Evolutionary conservation across 345 rosid genomes (phyloP).

Genomic region (Capsella bursapastoris): DNA sequence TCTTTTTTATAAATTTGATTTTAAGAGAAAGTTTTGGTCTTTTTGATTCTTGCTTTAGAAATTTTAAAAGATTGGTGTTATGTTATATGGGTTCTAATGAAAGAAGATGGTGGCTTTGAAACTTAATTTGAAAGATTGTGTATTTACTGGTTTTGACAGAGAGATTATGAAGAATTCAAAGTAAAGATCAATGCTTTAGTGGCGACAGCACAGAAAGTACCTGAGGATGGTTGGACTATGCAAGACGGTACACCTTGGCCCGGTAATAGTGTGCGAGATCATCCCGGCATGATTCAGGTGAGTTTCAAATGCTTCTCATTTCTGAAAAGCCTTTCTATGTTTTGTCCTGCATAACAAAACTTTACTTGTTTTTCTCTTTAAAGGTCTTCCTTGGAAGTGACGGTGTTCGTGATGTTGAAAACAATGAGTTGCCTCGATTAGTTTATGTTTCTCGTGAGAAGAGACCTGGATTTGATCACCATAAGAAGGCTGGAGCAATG

Average conservation of each 20-base stretch:
- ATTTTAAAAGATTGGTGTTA: background rate
- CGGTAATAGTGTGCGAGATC: conserved; percentile 90
- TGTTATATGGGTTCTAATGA: background rate
- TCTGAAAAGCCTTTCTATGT: background rate
- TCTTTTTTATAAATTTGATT: conserved; percentile 1
- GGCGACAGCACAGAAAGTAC: conserved; percentile 95
- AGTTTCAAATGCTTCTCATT: conserved; percentile 34
- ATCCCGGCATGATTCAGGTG: conserved; percentile 99
- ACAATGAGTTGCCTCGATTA: conserved; percentile 84
- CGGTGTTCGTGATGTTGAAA: conserved; percentile 79
- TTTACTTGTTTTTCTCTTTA: background rate
- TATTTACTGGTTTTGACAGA: conserved; percentile 53
- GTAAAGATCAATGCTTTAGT: conserved; percentile 90
- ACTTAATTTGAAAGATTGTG: conserved; percentile 15
- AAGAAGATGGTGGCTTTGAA: conserved; percentile 7
- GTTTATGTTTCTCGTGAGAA: conserved; percentile 99
- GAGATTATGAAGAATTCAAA: conserved; percentile 99
- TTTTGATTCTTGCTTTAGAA: background rate
- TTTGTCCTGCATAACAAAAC: background rate
- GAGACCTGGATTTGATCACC: conserved; percentile 98
- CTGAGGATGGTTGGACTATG: conserved; percentile 99
- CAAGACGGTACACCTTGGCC: conserved; percentile 99
- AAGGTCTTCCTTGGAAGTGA: conserved; percentile 95
- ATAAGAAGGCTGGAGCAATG: conserved; percentile 99
- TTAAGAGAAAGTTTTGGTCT: background rate